Base-by-base conservation (phyloP, 768 basidiomycete species). In the Xerocomellus intermedius region DNA sequence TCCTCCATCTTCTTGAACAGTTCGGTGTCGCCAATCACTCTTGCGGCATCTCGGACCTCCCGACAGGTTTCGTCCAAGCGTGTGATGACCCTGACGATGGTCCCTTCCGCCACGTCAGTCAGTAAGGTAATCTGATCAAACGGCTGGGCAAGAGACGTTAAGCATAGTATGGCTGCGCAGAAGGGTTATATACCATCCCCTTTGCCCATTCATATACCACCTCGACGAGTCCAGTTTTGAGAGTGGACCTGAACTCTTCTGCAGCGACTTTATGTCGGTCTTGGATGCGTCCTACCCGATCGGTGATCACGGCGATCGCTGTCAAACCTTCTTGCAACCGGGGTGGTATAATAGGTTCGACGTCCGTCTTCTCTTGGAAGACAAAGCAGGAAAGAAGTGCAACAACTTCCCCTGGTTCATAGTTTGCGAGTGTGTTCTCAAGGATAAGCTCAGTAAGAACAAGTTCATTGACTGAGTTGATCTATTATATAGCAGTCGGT, bases 131-230 rank as follows among this genome's bases (percentile, higher is more conserved):
- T 96, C 69, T 98, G 89, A 65, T 94, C 86, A 70, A 99, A 99
- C 1, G 97, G 92, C 96, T 99, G 62, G 33, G 58, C 48, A 42
- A 41, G 22, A 12, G 13, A 41, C 28, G 33, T 52, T n/a, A 54
- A 37, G 36, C 17, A 10, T n/a, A 32, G 14, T 33, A 45, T 47
- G 41, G 1, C 28, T 12, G 13, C 5, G 17, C 5, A 50, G 4
- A 55, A 28, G 14, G 17, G n/a, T 42, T 58, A 84, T 62, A 19
- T 63, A 96, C 96, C 95, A 96, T 98, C 50, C 97, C 97, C 70
- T 89, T 93, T 0, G 97, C 95, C 97, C 97, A 99, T 71, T 98
- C 97, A 67, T 98, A 98, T 8, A 98, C 97, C 2, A 96, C 97
- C 67, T 99, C 96, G 9, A 92, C 84, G 22, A 99, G 75, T 8